These are phyloP conservation scores for Colletotrichum salicis DNA, from an alignment of 2,329 filamentous ascomycete species.

Conservation along the genomic window DNA sequence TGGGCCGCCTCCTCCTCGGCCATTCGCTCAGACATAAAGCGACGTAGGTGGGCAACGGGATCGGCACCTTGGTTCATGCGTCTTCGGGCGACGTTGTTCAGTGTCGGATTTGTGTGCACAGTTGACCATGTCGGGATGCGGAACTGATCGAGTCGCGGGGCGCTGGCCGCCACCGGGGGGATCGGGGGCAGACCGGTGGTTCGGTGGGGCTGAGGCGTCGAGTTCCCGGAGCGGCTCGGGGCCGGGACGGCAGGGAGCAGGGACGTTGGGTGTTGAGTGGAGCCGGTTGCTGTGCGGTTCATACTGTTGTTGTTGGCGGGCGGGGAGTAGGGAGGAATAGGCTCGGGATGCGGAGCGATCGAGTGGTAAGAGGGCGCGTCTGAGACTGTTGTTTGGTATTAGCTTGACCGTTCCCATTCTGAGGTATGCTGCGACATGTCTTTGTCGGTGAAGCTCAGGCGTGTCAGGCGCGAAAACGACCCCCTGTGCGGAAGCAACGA, in stretches of 20 bases:
- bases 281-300: conserved; percentile 31
- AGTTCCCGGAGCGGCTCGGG: conserved; percentile 42
- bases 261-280: conserved; percentile 37
- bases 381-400: conserved; percentile 58
- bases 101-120: conserved; percentile 64
- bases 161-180: conserved; percentile 47
- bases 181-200: conserved; percentile 63
- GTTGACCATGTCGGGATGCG: conserved; percentile 69
- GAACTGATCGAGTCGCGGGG: conserved; percentile 60
- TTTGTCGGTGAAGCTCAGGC: conserved; percentile 8
- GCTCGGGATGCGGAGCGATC: conserved; percentile 57
- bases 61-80: conserved; percentile 56
- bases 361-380: conserved; percentile 74
- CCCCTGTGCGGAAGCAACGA: not conserved
- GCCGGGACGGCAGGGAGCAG: conserved; percentile 28
- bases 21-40: conserved; percentile 49
- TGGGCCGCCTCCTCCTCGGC: conserved; percentile 48
- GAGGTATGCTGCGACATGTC: not conserved
- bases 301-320: conserved; percentile 38
- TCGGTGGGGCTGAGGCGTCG: conserved; percentile 41
- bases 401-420: not conserved
- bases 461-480: not conserved
- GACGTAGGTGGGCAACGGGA: conserved; percentile 44
- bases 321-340: conserved; percentile 63
- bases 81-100: conserved; percentile 71